These are phyloP conservation scores for Solanum medicagineum DNA, from an alignment of 257 asterid species.

Conservation along the genomic window DNA sequence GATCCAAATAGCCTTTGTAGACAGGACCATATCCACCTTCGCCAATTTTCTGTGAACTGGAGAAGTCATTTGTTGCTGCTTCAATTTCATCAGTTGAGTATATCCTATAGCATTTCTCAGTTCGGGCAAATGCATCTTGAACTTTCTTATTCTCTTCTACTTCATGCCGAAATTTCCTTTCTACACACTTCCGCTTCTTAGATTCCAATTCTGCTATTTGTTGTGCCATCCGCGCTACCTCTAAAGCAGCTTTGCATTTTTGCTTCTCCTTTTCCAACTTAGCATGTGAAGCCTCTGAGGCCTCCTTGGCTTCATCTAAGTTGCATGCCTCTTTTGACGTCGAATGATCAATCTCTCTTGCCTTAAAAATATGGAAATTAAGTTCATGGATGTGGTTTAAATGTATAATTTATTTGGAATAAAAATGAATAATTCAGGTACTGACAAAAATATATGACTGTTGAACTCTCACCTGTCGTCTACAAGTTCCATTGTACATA, in stretches of 20 bases:
- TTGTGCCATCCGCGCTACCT: constrained; percentile 64
- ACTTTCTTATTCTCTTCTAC: constrained; percentile 59
- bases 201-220: constrained; percentile 63
- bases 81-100: constrained; percentile 58
- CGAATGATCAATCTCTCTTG: constrained; percentile 24
- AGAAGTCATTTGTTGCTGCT: constrained; percentile 55
- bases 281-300: constrained; percentile 42
- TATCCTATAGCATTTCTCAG: constrained; percentile 37
- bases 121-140: constrained; percentile 29
- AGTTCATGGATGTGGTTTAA: not conserved
- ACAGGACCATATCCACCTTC: constrained; percentile 98
- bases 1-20: constrained; percentile 54
- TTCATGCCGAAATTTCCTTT: constrained; percentile 37
- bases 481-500: constrained; percentile 44
- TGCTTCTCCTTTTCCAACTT: constrained; percentile 55
- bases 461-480: constrained; percentile 11
- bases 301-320: constrained; percentile 28
- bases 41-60: constrained; percentile 58
- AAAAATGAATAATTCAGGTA: not conserved
- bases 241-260: constrained; percentile 63
- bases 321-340: constrained; percentile 23
- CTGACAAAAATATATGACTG: not conserved
- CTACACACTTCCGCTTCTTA: constrained; percentile 48
- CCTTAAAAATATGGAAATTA: constrained; percentile 19
- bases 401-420: not conserved